These are phyloP conservation scores for Naganishia friedmannii DNA, from an alignment of 768 basidiomycete genomes.

Conservation along the genomic window DNA sequence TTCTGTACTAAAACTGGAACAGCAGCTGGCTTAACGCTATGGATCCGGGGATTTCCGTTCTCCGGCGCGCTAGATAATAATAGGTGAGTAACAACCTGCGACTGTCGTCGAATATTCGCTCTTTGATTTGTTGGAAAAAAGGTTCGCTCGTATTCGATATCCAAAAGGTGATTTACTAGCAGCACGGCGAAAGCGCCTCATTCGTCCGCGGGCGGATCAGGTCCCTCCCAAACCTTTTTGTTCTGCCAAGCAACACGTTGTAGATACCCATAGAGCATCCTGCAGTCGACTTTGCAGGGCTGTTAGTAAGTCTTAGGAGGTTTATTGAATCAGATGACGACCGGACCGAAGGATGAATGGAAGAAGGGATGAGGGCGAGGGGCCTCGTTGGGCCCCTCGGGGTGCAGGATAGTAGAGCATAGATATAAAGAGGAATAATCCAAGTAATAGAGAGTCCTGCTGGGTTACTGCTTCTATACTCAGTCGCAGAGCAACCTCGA, in stretches of 20 bases:
- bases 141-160: background rate
- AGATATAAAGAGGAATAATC: background rate
- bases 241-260: background rate
- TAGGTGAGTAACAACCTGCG: background rate
- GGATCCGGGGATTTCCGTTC: background rate
- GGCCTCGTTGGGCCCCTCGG: background rate
- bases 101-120: background rate
- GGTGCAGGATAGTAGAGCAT: background rate
- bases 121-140: background rate
- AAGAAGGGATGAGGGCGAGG: background rate
- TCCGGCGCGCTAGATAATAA: background rate
- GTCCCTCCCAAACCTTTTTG: background rate
- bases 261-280: background rate
- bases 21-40: background rate
- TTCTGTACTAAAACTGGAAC: too few species aligned
- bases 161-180: background rate
- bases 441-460: too few species aligned
- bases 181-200: background rate
- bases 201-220: constrained; percentile 1
- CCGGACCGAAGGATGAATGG: background rate
- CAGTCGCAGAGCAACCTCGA: background rate
- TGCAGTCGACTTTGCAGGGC: background rate
- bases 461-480: background rate
- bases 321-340: background rate
- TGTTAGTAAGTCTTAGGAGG: background rate